Evolutionary conservation across 331 rosid species (phyloP).

Genomic region (Cydonia oblonga): DNA sequence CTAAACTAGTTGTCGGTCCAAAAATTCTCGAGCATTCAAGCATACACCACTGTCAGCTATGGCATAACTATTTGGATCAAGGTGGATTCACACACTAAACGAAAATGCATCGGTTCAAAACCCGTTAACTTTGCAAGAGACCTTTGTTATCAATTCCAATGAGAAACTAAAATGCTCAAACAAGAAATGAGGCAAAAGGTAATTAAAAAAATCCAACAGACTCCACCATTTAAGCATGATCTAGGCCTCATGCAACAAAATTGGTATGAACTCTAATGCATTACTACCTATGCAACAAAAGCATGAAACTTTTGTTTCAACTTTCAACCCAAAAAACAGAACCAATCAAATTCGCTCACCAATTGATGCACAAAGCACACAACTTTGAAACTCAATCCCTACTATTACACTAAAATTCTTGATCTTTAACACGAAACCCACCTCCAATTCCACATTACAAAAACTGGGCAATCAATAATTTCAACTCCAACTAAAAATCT

Average conservation of each 20-base stretch:
- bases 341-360: slow-evolving; percentile 11
- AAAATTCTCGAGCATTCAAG: neutral
- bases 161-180: neutral
- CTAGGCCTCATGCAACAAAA: slow-evolving; percentile 13
- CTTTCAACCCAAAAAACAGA: slow-evolving; percentile 3
- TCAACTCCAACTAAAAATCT: slow-evolving; percentile 3
- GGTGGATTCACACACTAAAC: neutral
- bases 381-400: slow-evolving; percentile 5
- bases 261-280: neutral
- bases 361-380: slow-evolving; percentile 4
- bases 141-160: slow-evolving; percentile 4
- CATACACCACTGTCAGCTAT: neutral
- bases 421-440: slow-evolving; percentile 13
- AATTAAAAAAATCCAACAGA: neutral
- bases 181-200: neutral
- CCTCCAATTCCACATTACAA: slow-evolving; percentile 16
- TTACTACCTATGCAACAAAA: slow-evolving; percentile 3
- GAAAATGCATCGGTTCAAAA: neutral
- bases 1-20: neutral
- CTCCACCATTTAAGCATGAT: slow-evolving; percentile 14
- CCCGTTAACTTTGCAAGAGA: neutral
- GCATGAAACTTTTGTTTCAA: neutral
- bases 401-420: slow-evolving; percentile 6
- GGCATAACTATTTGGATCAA: neutral
- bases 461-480: slow-evolving; percentile 23